Base-by-base conservation (phyloP, 2,329 filamentous ascomycete genomes). In the Ophiognomonia clavigignenti-juglandacearum region DNA sequence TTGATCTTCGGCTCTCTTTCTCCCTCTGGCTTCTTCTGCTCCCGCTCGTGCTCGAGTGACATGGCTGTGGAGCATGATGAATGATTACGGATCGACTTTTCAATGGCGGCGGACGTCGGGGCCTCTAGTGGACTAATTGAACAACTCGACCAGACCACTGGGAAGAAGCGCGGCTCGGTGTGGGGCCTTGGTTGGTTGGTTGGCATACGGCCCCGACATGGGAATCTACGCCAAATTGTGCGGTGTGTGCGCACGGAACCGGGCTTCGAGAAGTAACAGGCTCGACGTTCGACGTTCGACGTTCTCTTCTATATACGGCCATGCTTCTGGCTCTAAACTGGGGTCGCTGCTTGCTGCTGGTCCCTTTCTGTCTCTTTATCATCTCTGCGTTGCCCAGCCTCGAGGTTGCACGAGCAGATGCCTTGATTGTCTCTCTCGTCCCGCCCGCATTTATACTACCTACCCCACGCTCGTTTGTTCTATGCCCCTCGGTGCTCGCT, bases 21-120 rank as follows among this genome's bases (percentile, higher is more conserved):
- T 19, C 23, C 23, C 24, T 42, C 35, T 31, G n/a, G 19, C 23
- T 23, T 22, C n/a, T 27, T 41, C 19, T 22, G 13, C n/a, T 8
- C 6, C n/a, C n/a, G n/a, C 24, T 31, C 29, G 24, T 29, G 32
- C 18, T 47, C 43, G 29, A 53, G 47, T 43, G 47, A 53, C 32
- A 51, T 45, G 34, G 23, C 16, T 34, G 38, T 48, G 49, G 32
- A 36, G 41, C 45, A 42, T 36, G 41, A 38, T 39, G 41, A 20
- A 48, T 27, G 38, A 24, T 35, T 32, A 41, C 37, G 37, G 41
- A 45, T 48, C 41, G 35, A 45, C 45, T 41, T 34, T 29, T 24
- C 37, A 39, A 35, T 32, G 37, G 43, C 35, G 34, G 27, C 46
- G 27, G 29, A 27, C n/a, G n/a, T n/a, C n/a, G 20, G 42, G 34